These are phyloP conservation scores for Mycena vulgaris DNA, from an alignment of 768 basidiomycete genomes.

Conservation along the genomic window DNA sequence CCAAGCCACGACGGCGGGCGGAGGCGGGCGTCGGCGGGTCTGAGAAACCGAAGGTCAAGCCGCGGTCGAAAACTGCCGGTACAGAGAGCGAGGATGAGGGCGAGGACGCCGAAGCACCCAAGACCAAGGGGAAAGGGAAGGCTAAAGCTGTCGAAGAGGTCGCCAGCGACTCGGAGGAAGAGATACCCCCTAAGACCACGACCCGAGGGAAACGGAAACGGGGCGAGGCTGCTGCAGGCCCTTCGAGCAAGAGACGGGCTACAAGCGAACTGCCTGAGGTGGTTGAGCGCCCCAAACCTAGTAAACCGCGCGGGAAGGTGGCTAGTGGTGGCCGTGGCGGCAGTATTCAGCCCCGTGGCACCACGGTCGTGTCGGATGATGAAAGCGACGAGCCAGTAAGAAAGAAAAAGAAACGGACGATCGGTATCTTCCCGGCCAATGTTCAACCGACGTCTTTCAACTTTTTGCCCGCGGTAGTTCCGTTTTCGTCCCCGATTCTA, in stretches of 20 bases:
- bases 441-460: slow-evolving; percentile 63
- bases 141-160: slow-evolving; percentile 38
- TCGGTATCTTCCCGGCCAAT: slow-evolving; percentile 69
- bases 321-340: slow-evolving; percentile 37
- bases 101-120: slow-evolving; percentile 29
- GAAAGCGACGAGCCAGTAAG: slow-evolving; percentile 49
- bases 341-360: slow-evolving; percentile 37
- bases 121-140: slow-evolving; percentile 42
- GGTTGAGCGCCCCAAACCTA: slow-evolving; percentile 27
- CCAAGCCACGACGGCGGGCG: slow-evolving; percentile 22
- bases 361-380: slow-evolving; percentile 39
- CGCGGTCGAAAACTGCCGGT: slow-evolving; percentile 27
- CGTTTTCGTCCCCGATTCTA: slow-evolving; percentile 8
- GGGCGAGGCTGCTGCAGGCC: slow-evolving; percentile 6
- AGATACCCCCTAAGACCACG: slow-evolving; percentile 32
- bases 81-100: slow-evolving; percentile 40
- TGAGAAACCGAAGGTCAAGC: slow-evolving; percentile 19
- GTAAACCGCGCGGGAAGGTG: slow-evolving; percentile 25
- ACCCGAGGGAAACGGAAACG: slow-evolving; percentile 28
- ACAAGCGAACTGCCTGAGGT: slow-evolving; percentile 12
- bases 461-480: slow-evolving; percentile 55
- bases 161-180: slow-evolving; percentile 36
- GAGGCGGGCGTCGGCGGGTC: slow-evolving; percentile 21
- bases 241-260: slow-evolving; percentile 21
- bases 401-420: slow-evolving; percentile 81